Evolutionary conservation across 805 yeast species (phyloP), one percentile per base, ranked within the genome.

Genomic region (Saccharomycopsis malanga): DNA sequence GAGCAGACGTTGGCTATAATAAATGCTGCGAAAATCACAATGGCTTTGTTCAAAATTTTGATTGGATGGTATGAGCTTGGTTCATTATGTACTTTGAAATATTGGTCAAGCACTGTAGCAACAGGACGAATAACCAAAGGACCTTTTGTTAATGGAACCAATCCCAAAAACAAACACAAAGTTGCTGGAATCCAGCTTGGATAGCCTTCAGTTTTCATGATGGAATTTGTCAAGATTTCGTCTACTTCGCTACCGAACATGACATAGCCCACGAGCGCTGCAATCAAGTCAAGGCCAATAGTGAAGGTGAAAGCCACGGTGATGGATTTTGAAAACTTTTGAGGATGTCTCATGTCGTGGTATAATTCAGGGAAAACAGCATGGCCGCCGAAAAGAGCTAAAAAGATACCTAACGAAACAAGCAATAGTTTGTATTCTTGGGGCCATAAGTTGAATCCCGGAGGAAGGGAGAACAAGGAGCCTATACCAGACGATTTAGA

Each of bases 361-460:
- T 78, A 80, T 45, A 84, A 68, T 54, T 84, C 84, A 2, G 93
- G 93, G 57, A 84, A 85, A 22, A 85, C 76, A 4, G 93, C 87
- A 63, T 85, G 93, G 0, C 93, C 91, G 4, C 93, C 88, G 69
- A 84, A 85, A 1, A 91, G 89, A 3, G 89, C 83, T 71, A 81
- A 71, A 51, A 79, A 71, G 44, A 81, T 79, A 10, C 86, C 86
- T 42, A 79, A 66, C 1, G 83, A 73, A 30, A 77, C 62, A 7
- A 76, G 58, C 7, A 79, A 54, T 42, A 68, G 66, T 4, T 62
- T 56, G 53, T 15, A 45, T 44, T 39, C 64, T 53, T 54, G 58
- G 27, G 68, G 83, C 63, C 61, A 74, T 21, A 65, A 61, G 58
- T 57, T 69, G 25, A 67, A 68, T 39, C 61, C 61, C 2, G 53